These are phyloP conservation scores for Kodamaea fukazawae DNA, from an alignment of 805 yeast species.

Conservation along the genomic window DNA sequence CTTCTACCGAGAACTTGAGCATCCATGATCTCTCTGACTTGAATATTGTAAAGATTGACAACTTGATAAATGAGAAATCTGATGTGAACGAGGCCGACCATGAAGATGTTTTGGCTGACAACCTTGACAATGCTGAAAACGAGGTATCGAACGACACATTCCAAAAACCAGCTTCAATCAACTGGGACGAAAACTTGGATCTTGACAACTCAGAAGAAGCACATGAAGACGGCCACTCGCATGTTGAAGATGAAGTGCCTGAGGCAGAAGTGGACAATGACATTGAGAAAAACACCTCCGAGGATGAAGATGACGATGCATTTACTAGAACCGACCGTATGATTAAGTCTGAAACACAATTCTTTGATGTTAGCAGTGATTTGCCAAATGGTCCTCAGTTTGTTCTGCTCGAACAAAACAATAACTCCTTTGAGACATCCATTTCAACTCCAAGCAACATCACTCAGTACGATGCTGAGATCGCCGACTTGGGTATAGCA, in stretches of 20 bases:
- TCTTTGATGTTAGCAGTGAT: slow-evolving; percentile 16
- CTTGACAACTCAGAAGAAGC: slow-evolving; percentile 24
- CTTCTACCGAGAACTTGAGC: not conserved
- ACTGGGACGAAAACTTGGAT: slow-evolving; percentile 36
- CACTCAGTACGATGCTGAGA: slow-evolving; percentile 38
- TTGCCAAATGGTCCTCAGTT: slow-evolving; percentile 5
- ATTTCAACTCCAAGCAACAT: slow-evolving; percentile 37
- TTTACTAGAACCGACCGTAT: not conserved
- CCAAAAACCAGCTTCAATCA: slow-evolving; percentile 38
- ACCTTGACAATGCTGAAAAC: not conserved
- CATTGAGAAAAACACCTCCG: not conserved
- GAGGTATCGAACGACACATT: slow-evolving; percentile 18
- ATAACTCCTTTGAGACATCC: slow-evolving; percentile 18
- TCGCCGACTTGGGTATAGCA: slow-evolving; percentile 43
- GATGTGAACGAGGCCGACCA: slow-evolving; percentile 10
- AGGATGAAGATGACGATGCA: slow-evolving; percentile 3
- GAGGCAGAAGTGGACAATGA: slow-evolving; percentile 3
- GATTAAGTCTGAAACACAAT: slow-evolving; percentile 4
- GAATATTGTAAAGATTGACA: slow-evolving; percentile 37
- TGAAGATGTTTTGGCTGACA: slow-evolving; percentile 3
- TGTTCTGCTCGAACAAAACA: slow-evolving; percentile 2
- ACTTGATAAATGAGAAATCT: slow-evolving; percentile 27
- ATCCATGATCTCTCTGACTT: slow-evolving; percentile 39
- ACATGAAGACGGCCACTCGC: slow-evolving; percentile 6
- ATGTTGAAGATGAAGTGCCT: slow-evolving; percentile 1